Evolutionary conservation across 2,329 filamentous ascomycete genomes (phyloP), one percentile per base, ranked within the genome.

Genomic region (Microdochium trichocladiopsis): DNA sequence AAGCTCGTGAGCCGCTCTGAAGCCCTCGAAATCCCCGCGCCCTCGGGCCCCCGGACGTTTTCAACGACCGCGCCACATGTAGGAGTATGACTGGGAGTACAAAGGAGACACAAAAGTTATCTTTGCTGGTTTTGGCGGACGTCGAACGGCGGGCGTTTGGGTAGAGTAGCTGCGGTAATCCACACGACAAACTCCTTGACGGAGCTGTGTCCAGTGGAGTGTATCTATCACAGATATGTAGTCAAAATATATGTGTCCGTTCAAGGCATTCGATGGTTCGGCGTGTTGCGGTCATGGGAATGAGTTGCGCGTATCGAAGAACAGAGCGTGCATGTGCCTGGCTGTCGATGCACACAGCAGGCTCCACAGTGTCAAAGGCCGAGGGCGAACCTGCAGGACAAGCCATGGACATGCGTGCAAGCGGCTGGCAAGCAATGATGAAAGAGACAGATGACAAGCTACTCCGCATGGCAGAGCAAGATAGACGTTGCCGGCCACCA

Each of bases 1-100:
- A 79, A 77, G 41, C 41, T 45, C 16, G 9, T 8, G 41, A 4
- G 14, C 21, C 11, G 21, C 18, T 18, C 18, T 22, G 41, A 21
- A 3, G 5, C 11, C 18, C 14, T 8, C n/a, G 22, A 22, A 16
- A 3, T 4, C 10, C 18, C 41, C 5, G 16, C 6, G 41, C 41
- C 14, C 41, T 23, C 41, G 11, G 14, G 14, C 18, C 21, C 6
- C 18, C n/a, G 11, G 16, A 18, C 33, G 14, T 6, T 22, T 9
- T 11, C 41, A 5, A 45, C 3, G 4, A 21, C 41, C 21, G 5
- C 8, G 36, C 36, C 47, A 21, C 25, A 50, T 49, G 53, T 51
- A 47, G 18, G 9, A 37, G 6, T 37, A 37, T 37, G 4, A 16
- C 6, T n/a, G n/a, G n/a, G n/a, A n/a, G 33, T 4, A 37, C 41